These are phyloP conservation scores for Thermochaetoides thermophila DNA, from an alignment of 495 filamentous ascomycete genomes.

Conservation along the genomic window DNA sequence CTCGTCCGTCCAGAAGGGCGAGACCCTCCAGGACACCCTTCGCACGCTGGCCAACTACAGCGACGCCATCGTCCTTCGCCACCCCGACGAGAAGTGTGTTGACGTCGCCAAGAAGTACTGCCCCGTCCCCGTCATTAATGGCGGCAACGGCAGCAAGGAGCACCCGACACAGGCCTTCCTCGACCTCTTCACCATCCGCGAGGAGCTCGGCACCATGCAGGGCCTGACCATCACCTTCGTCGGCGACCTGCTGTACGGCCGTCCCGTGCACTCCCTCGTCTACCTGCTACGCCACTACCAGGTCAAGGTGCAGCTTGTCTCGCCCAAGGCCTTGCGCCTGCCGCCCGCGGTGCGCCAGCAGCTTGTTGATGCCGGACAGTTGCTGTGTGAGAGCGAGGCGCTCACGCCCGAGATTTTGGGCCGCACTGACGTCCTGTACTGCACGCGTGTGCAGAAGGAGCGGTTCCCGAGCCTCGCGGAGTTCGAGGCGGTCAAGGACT, in stretches of 20 bases:
- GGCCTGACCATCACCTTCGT: conserved; percentile 90
- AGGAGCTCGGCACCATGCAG: conserved; percentile 89
- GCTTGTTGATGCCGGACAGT: conserved; percentile 56
- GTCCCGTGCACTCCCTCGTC: conserved; percentile 86
- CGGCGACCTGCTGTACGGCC: conserved; percentile 83
- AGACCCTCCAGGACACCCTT: conserved; percentile 82
- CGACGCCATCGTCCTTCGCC: conserved; percentile 86
- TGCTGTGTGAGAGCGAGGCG: conserved; percentile 54
- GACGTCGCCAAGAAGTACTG: conserved; percentile 72
- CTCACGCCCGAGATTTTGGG: conserved; percentile 77
- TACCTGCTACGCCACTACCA: conserved; percentile 90
- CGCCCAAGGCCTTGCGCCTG: conserved; percentile 62
- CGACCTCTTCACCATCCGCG: conserved; percentile 96
- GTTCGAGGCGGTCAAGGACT: conserved; percentile 77
- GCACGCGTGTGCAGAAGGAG: conserved; percentile 92
- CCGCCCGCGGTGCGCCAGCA: conserved; percentile 57
- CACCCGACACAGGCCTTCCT: conserved; percentile 97
- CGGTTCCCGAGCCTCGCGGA: conserved; percentile 63
- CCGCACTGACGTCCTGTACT: conserved; percentile 80
- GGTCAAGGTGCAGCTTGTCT: conserved; percentile 81
- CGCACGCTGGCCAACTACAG: conserved; percentile 87
- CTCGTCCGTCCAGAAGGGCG: conserved; percentile 84
- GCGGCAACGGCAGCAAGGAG: conserved; percentile 85
- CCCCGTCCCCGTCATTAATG: conserved; percentile 86
- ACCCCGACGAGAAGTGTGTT: conserved; percentile 66